Conservation (phyloP, 352 stramenopile species). For the Phytophthora crassamura region DNA sequence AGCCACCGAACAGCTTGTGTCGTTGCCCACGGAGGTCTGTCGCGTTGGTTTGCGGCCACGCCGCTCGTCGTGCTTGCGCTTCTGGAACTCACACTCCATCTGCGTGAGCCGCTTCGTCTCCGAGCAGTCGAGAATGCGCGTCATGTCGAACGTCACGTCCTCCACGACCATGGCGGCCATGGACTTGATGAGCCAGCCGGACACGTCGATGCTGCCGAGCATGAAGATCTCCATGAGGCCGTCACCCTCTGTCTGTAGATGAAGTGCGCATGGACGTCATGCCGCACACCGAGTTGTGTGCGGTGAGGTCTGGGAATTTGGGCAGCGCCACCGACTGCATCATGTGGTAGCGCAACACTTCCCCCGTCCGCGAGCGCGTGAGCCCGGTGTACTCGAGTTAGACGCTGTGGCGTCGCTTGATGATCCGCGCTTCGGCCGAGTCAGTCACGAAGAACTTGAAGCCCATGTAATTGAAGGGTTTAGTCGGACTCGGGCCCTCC, state of each 20-base stretch:
- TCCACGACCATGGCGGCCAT: constrained; percentile 42
- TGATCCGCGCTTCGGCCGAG: constrained; percentile 39
- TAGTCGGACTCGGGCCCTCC: constrained; percentile 35
- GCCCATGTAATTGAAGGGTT: constrained; percentile 60
- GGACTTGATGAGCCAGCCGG: constrained; percentile 41
- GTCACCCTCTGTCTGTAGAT: constrained; percentile 49
- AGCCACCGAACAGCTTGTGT: constrained; percentile 34
- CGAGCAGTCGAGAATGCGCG: constrained; percentile 45
- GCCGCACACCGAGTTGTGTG: constrained; percentile 50
- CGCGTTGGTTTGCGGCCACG: constrained; percentile 25
- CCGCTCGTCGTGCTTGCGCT: constrained; percentile 31
- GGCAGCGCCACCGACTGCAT: constrained; percentile 59
- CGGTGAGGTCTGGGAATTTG: constrained; percentile 46
- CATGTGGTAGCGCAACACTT: constrained; percentile 57
- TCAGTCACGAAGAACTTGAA: constrained; percentile 68
- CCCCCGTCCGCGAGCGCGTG: constrained; percentile 36
- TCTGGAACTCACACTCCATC: constrained; percentile 49
- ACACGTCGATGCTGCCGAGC: constrained; percentile 46
- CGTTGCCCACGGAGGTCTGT: constrained; percentile 21
- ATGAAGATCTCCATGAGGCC: constrained; percentile 59
- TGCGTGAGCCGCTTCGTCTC: constrained; percentile 54
- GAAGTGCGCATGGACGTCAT: constrained; percentile 47
- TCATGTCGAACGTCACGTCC: constrained; percentile 46
- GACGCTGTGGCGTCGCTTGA: constrained; percentile 52
- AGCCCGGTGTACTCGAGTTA: constrained; percentile 57